Evolutionary conservation across 352 stramenopile species (phyloP).

Genomic region (Phytopythium chamaehyphon): DNA sequence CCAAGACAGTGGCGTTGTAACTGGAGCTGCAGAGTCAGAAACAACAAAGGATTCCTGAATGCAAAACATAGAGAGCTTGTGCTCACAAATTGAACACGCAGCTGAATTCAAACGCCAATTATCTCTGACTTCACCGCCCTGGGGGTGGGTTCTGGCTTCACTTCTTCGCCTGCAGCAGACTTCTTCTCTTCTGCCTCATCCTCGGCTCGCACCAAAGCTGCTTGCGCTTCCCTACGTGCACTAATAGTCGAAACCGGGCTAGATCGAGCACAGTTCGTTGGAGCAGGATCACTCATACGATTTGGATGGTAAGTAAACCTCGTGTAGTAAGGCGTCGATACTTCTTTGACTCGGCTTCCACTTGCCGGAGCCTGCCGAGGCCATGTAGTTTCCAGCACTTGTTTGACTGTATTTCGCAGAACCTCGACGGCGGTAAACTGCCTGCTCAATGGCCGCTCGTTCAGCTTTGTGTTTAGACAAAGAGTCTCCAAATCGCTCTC

Average conservation of each 20-base stretch:
- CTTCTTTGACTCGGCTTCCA: neutral
- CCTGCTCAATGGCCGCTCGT: neutral
- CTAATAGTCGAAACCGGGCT: too few relatives aligned
- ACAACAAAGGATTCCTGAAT: neutral
- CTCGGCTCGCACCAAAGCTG: neutral
- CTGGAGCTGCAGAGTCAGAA: neutral
- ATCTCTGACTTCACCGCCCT: too few relatives aligned
- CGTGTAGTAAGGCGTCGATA: neutral
- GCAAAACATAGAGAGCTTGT: neutral
- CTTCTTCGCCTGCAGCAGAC: too few relatives aligned
- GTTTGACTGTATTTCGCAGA: neutral
- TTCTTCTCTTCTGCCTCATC: too few relatives aligned
- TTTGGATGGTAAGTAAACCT: conserved; percentile 1
- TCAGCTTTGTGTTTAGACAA: neutral
- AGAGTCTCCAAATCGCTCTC: neutral
- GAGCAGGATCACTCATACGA: neutral
- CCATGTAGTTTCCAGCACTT: neutral
- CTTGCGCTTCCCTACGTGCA: too few relatives aligned
- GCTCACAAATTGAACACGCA: too few relatives aligned
- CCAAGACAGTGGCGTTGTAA: neutral
- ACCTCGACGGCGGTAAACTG: neutral
- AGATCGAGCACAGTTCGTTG: too few relatives aligned
- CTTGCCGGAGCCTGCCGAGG: neutral
- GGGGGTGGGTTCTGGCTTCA: too few relatives aligned
- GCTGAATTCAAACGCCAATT: too few relatives aligned